Evolutionary conservation across 352 stramenopile species (phyloP), one percentile per base, ranked within the genome.

Genomic region (Plasmopara halstedii): DNA sequence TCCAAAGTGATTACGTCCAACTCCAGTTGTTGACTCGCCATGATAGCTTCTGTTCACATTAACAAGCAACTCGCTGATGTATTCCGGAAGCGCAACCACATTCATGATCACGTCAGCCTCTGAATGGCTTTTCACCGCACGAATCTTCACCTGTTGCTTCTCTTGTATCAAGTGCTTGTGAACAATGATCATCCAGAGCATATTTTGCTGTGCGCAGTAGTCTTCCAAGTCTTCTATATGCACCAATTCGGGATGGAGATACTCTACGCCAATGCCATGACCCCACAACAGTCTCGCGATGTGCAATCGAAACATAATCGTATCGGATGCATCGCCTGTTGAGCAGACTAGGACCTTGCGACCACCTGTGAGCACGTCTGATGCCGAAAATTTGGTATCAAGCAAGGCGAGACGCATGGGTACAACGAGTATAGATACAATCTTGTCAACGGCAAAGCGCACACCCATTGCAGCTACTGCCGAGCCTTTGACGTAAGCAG

Each of bases 131-230:
- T 83, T 81, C 26, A 92, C 75, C 2, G 67, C 56, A 0, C 81
- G 78, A 18, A 92, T 72, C 47, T 91, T 91, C 33, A 94, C 73
- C 31, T 88, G 78, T 31, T 89, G 81, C 62, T 91, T 94, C 34
- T 91, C 80, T 34, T 61, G 58, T 53, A 90, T 81, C 64, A 89
- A 55, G 50, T 92, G 80, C 22, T 82, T 88, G 51, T 87, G 79
- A 6, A 94, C 77, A 34, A 94, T 83, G 9, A 94, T 67, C 80
- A 94, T 94, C 64, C 73, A 90, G 31, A 80, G 66, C 11, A 88
- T 78, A 25, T 68, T 71, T 33, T 87, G 71, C 42, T 85, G 73
- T 2, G 74, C 64, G 35, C 80, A 92, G 32, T 90, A 88, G 25
- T 87, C 78, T 49, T 94, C 83, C 7, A 94, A 42, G 42, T 92